Conservation (phyloP, 495 filamentous ascomycete genomes). For the Hypoxylon subgilvum region DNA sequence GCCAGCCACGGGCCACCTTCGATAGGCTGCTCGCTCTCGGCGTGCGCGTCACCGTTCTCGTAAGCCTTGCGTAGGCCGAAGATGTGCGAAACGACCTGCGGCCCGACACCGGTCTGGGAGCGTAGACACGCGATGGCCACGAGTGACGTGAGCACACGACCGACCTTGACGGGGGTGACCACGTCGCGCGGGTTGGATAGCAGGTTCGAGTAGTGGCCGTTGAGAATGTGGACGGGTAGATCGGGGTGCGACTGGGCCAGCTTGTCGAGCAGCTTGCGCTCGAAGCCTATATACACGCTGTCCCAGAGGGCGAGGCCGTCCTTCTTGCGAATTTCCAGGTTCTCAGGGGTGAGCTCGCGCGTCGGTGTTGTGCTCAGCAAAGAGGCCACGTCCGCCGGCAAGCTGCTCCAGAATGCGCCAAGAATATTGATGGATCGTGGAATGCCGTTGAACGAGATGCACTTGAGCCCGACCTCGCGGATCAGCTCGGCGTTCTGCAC, state of each 20-base stretch:
- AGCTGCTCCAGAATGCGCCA: conserved; percentile 64
- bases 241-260: conserved; percentile 73
- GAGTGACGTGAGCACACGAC: conserved; percentile 68
- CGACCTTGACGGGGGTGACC: conserved; percentile 48
- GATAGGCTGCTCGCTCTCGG: conserved; percentile 53
- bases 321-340: conserved; percentile 56
- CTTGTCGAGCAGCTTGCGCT: conserved; percentile 68
- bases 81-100: conserved; percentile 77
- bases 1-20: conserved; percentile 69
- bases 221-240: conserved; percentile 76
- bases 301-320: conserved; percentile 71
- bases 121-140: conserved; percentile 73
- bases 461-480: conserved; percentile 80
- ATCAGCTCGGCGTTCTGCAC: conserved; percentile 73
- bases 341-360: conserved; percentile 53
- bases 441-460: conserved; percentile 84
- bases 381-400: conserved; percentile 55
- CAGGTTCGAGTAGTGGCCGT: conserved; percentile 71
- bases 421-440: conserved; percentile 81
- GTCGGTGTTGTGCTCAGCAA: conserved; percentile 57
- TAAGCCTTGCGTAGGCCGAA: conserved; percentile 74
- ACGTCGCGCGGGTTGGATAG: conserved; percentile 64
- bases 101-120: conserved; percentile 77
- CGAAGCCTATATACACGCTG: conserved; percentile 73
- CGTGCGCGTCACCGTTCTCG: conserved; percentile 66